Conservation (phyloP, 1,284 basidiomycete genomes). For the Ustilago nuda region DNA sequence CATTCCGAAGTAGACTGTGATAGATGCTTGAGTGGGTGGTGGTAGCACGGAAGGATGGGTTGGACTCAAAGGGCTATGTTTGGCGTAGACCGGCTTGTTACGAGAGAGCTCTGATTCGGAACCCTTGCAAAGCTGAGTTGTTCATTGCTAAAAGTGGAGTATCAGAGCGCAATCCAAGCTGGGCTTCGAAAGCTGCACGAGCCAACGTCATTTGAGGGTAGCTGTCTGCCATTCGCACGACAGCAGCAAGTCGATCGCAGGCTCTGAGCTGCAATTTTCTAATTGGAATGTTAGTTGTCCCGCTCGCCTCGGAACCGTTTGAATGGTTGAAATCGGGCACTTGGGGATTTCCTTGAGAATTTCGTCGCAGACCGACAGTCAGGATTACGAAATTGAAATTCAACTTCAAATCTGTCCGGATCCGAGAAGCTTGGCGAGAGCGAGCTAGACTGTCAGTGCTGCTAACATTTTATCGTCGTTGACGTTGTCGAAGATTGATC, state of each 20-base stretch:
- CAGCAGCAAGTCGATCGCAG: slow-evolving; percentile 7
- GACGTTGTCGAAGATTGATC: background rate
- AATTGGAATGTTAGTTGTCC: slow-evolving; percentile 22
- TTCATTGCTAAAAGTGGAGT: slow-evolving; percentile 21
- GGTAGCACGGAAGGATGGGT: slow-evolving; percentile 5
- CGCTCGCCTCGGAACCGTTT: slow-evolving; percentile 39
- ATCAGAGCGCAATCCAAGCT: slow-evolving; percentile 6
- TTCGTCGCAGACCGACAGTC: slow-evolving; percentile 8
- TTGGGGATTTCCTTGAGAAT: slow-evolving; percentile 6
- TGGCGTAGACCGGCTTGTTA: background rate
- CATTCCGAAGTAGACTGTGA: slow-evolving; percentile 23
- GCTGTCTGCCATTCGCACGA: slow-evolving; percentile 22
- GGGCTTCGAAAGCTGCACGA: slow-evolving; percentile 18
- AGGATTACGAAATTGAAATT: background rate
- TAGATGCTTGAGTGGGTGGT: slow-evolving; percentile 12
- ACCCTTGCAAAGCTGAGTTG: slow-evolving; percentile 8
- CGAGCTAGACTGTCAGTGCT: slow-evolving; percentile 5
- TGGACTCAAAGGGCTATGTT: background rate
- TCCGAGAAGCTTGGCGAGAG: slow-evolving; percentile 13
- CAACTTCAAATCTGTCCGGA: slow-evolving; percentile 12
- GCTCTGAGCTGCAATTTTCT: background rate
- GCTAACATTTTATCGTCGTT: slow-evolving; percentile 13
- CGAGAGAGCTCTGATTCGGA: background rate
- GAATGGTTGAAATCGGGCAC: background rate
- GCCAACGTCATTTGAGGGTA: slow-evolving; percentile 31